Evolutionary conservation across 257 asterid genomes (phyloP).

Genomic region (Solanum sitiens): DNA sequence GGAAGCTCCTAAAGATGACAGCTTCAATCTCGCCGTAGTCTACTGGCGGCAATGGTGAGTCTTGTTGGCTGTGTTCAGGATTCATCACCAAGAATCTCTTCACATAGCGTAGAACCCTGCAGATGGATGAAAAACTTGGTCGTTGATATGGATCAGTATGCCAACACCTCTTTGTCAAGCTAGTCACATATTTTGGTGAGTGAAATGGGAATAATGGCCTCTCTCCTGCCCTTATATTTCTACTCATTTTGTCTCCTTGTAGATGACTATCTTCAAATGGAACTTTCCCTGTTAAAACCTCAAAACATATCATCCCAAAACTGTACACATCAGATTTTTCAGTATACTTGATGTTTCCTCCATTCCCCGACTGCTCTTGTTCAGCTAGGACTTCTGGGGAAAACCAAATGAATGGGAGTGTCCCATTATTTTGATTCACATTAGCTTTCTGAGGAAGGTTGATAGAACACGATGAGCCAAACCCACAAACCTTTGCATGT

Average conservation of each 20-base stretch:
- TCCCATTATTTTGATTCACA: constrained; percentile 21
- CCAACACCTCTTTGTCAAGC: constrained; percentile 37
- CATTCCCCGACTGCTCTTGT: constrained; percentile 23
- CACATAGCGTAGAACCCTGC: constrained; percentile 63
- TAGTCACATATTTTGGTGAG: constrained; percentile 44
- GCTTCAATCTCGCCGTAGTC: constrained; percentile 26
- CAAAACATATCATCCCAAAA: constrained; percentile 85
- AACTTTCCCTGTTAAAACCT: constrained; percentile 76
- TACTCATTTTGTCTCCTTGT: constrained; percentile 83
- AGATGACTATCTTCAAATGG: constrained; percentile 83
- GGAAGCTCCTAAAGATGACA: constrained; percentile 12
- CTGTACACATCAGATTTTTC: constrained; percentile 82
- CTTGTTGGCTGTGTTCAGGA: constrained; percentile 48
- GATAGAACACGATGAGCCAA: constrained; percentile 25
- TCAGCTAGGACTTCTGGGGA: constrained; percentile 80
- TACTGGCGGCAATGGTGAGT: constrained; percentile 43
- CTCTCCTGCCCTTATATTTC: constrained; percentile 79
- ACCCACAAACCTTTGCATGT: constrained; percentile 66
- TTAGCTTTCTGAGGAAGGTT: constrained; percentile 23
- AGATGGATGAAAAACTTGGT: constrained; percentile 36
- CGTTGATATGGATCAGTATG: constrained; percentile 29
- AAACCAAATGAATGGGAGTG: constrained; percentile 44
- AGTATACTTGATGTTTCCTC: constrained; percentile 15
- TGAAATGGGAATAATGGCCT: constrained; percentile 84
- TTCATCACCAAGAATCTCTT: constrained; percentile 29